Base-by-base conservation (phyloP, 495 filamentous ascomycete species). In the Penicillium waksmanii region DNA sequence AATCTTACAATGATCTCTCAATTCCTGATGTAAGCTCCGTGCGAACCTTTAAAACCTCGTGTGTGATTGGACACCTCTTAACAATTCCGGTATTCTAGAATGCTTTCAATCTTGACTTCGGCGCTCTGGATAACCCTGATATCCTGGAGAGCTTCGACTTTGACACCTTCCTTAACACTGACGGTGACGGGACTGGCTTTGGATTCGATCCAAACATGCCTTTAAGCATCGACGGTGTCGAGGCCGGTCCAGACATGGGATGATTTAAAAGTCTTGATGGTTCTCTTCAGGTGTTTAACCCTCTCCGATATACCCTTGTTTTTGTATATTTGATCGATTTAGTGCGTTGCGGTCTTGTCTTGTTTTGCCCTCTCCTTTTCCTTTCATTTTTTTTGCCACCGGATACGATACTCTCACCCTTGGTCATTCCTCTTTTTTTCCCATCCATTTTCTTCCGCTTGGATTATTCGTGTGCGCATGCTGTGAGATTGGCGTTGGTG, bases 101-200 rank as follows among this genome's bases (percentile, higher is more conserved):
- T 53, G 55, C 70, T 43, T 80, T 81, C 71, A 82, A 73, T 44
- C 80, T 90, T 68, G 86, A 88, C 55, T 90, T 91, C 67, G 80
- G 80, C 63, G 66, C 72, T 46, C 73, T 89, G 65, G 80, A 84
- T 54, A 84, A 81, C 31, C 76, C 77, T 47, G 83, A 93, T 70
- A 88, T 96, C n/a, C 78, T 98, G 50, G 88, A 92, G 67, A 89
- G 90, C 65, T 98, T 98, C 64, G 94, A 98, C 73, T 98, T 98
- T 71, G 94, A 98, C 73, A 92, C 90, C 0, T 98, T 97, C 84
- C 78, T 98, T 51, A 86, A 87, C 60, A 86, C 82, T 10, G 84
- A 86, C 58, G 80, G 82, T 55, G 77, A 77, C 23, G 73, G 70
- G 13, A 73, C 75, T 36, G 75, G 74, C 34, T 82, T 85, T 54